These are phyloP conservation scores for Mycena floridula DNA, from an alignment of 768 basidiomycete genomes.

Conservation along the genomic window DNA sequence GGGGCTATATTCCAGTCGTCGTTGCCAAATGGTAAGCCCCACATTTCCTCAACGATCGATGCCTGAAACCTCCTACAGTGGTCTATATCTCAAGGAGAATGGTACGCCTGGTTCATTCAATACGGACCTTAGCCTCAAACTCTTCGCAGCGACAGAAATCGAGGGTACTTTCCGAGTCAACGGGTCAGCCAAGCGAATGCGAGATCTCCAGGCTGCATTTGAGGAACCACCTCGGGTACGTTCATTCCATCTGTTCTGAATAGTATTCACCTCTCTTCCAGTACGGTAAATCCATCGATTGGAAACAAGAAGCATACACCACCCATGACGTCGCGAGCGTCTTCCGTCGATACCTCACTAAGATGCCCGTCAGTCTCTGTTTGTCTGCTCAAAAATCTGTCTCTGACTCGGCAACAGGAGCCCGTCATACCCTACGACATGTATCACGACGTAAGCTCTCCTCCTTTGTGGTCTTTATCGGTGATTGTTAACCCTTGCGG, in stretches of 20 bases:
- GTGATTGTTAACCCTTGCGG: conserved; percentile 5
- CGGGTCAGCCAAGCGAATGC: conserved; percentile 94
- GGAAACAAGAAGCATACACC: conserved; percentile 82
- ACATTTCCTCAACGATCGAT: conserved; percentile 14
- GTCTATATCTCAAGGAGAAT: conserved; percentile 90
- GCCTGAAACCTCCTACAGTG: conserved; percentile 38
- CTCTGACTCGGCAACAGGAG: conserved; percentile 46
- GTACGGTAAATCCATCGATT: conserved; percentile 93
- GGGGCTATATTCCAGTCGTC: conserved; percentile 94
- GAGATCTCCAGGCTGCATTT: conserved; percentile 87
- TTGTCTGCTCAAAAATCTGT: conserved; percentile 2
- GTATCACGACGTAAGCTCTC: conserved; percentile 72
- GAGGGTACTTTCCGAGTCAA: conserved; percentile 93
- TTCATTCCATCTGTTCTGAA: conserved; percentile 6
- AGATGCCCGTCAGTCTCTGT: conserved; percentile 80
- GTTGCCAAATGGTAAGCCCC: conserved; percentile 88
- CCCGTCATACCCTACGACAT: conserved; percentile 90
- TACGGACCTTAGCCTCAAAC: conserved; percentile 2
- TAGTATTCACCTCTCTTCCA: conserved; percentile 21
- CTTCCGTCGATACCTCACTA: conserved; percentile 90
- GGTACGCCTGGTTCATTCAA: conserved; percentile 35
- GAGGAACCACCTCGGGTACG: conserved; percentile 82
- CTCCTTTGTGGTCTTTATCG: conserved; percentile 7
- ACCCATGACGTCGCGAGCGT: conserved; percentile 97
- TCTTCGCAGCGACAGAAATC: conserved; percentile 70